A percentile compares a stretch with the other conserved stretches of the same genome.
Evolutionary conservation across 164 flowering plant species (phyloP).

Genomic region (Aristolochia contorta): DNA sequence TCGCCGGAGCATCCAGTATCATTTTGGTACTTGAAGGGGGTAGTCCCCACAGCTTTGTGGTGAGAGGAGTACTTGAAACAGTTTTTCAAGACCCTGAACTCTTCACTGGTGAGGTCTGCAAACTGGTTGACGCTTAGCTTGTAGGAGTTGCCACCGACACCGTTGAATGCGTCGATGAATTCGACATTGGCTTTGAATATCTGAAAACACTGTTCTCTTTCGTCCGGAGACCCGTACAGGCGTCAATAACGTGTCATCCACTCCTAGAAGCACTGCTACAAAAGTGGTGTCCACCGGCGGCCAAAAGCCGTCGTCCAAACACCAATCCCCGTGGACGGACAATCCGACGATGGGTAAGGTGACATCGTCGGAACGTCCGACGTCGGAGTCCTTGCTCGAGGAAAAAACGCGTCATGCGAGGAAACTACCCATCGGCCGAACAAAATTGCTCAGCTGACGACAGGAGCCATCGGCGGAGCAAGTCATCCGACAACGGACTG

Average conservation of each 20-base stretch:
- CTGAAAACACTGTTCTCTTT: constrained; percentile 21
- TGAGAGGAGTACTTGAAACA: neutral
- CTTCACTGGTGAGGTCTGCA: constrained; percentile 32
- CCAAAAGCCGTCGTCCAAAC: too few species aligned
- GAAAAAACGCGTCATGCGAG: too few species aligned
- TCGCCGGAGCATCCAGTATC: neutral
- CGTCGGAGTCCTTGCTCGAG: too few species aligned
- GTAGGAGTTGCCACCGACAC: constrained; percentile 5
- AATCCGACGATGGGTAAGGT: too few species aligned
- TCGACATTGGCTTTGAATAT: constrained; percentile 10
- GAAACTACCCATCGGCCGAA: too few species aligned
- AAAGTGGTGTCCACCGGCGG: too few species aligned
- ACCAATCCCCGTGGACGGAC: too few species aligned
- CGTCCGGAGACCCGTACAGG: constrained; percentile 17
- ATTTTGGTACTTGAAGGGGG: constrained; percentile 13
- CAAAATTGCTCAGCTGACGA: too few species aligned
- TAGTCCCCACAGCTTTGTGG: neutral
- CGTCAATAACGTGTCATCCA: constrained; percentile 37
- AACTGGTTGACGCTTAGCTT: constrained; percentile 17
- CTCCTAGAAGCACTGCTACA: constrained; percentile 13
- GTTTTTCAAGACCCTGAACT: constrained; percentile 16
- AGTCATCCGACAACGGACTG: too few species aligned
- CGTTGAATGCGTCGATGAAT: constrained; percentile 1
- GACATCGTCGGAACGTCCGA: too few species aligned
- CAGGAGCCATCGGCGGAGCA: too few species aligned